Evolutionary conservation across 2,329 filamentous ascomycete species (phyloP).

Genomic region (Rhinocladiella similis): DNA sequence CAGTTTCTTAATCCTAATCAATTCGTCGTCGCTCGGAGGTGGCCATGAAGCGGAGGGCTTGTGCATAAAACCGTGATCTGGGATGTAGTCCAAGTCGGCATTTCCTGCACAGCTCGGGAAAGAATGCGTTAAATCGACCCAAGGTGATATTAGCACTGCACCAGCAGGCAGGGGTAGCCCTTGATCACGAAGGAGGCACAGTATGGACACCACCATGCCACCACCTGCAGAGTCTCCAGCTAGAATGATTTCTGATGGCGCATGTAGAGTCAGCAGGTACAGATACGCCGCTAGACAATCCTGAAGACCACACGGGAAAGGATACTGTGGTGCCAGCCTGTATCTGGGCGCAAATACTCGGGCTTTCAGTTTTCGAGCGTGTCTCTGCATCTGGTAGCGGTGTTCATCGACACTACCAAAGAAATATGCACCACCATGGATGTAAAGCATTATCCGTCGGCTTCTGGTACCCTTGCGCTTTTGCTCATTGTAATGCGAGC

Average conservation of each 20-base stretch:
- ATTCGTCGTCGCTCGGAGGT: conserved; percentile 78
- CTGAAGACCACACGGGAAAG: conserved; percentile 88
- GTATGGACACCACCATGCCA: conserved; percentile 79
- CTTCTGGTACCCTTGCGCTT: conserved; percentile 61
- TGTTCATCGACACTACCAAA: conserved; percentile 96
- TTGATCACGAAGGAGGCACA: conserved; percentile 80
- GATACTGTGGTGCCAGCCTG: conserved; percentile 86
- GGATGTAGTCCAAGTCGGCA: conserved; percentile 81
- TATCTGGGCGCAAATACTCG: conserved; percentile 85
- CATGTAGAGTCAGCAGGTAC: conserved; percentile 72
- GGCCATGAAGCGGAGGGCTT: conserved; percentile 91
- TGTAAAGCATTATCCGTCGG: conserved; percentile 83
- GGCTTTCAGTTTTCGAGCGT: conserved; percentile 90
- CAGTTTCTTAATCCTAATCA: conserved; percentile 49
- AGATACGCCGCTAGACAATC: conserved; percentile 90
- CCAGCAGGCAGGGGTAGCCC: conserved; percentile 83
- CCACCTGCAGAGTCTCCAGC: conserved; percentile 93
- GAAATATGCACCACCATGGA: conserved; percentile 93
- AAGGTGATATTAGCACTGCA: conserved; percentile 86
- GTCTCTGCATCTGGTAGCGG: conserved; percentile 95
- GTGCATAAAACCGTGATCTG: conserved; percentile 82
- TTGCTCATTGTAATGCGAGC: conserved; percentile 72
- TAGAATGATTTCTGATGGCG: conserved; percentile 78
- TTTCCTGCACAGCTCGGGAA: conserved; percentile 84
- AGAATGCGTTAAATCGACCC: conserved; percentile 93